Percentiles rank a stretch among this genome's conserved stretches.
Conservation (phyloP, 495 filamentous ascomycete species). For the Trichoderma gamsii region DNA sequence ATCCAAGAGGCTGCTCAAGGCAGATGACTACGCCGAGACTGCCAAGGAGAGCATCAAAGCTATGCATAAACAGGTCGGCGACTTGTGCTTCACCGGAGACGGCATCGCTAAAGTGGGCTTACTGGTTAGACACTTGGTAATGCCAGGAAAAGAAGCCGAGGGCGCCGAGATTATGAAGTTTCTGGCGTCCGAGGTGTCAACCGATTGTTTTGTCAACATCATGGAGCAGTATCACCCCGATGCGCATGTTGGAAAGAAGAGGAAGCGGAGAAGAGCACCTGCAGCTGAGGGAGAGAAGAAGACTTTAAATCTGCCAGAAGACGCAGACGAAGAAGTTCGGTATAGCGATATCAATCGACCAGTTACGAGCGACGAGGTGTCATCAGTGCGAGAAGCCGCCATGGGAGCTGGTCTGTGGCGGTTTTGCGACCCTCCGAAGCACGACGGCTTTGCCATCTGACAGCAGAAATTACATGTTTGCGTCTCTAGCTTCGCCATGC, state of each 20-base stretch:
- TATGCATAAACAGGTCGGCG: conserved; percentile 72
- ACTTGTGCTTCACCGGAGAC: conserved; percentile 68
- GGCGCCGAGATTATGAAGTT: conserved; percentile 62
- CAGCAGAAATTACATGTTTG: not conserved
- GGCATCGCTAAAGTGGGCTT: conserved; percentile 70
- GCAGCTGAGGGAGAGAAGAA: conserved; percentile 15
- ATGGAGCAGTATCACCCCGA: conserved; percentile 76
- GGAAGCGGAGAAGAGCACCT: conserved; percentile 24
- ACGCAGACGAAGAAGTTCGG: conserved; percentile 34
- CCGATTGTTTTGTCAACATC: conserved; percentile 63
- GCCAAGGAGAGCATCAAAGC: conserved; percentile 66
- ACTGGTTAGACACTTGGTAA: conserved; percentile 67
- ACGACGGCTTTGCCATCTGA: conserved; percentile 66
- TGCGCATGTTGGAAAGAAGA: conserved; percentile 67
- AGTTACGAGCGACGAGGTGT: conserved; percentile 56
- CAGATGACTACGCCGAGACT: conserved; percentile 59
- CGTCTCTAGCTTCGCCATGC: not conserved
- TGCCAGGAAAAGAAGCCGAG: conserved; percentile 67
- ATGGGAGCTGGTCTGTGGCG: conserved; percentile 66
- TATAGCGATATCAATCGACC: conserved; percentile 74
- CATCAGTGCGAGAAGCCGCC: conserved; percentile 54
- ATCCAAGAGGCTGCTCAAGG: conserved; percentile 65
- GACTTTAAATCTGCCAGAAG: conserved; percentile 4
- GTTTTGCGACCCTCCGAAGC: conserved; percentile 62
- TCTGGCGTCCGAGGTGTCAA: conserved; percentile 59